Conservation (phyloP, 371 early-diverging fungal species). For the Rhizopus delemar region DNA sequence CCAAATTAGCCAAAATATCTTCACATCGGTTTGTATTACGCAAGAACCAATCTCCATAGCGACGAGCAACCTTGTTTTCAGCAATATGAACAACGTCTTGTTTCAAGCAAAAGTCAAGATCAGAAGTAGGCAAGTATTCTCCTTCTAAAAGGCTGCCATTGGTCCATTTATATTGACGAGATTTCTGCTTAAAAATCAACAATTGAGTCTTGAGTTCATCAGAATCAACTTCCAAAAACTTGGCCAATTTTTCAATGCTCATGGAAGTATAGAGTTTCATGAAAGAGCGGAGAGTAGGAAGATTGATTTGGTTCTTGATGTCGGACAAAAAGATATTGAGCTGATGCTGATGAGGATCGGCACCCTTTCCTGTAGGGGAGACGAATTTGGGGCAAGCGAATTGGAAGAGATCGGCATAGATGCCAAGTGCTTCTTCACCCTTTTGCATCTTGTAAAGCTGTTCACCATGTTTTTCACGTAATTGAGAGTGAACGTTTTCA, state of each 20-base stretch:
- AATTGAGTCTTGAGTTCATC: constrained; percentile 83
- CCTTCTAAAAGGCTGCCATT: constrained; percentile 76
- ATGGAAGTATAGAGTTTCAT: constrained; percentile 93
- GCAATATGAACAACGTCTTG: constrained; percentile 92
- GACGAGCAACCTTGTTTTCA: constrained; percentile 89
- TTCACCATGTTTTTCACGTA: constrained; percentile 93
- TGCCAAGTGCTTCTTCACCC: constrained; percentile 77
- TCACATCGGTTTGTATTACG: constrained; percentile 88
- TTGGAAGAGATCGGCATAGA: constrained; percentile 87
- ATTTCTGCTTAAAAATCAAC: constrained; percentile 90
- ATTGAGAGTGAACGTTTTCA: constrained; percentile 82
- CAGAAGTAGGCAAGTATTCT: constrained; percentile 76
- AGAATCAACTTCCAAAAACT: constrained; percentile 81
- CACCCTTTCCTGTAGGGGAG: constrained; percentile 68
- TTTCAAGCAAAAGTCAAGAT: constrained; percentile 91
- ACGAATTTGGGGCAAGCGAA: constrained; percentile 96
- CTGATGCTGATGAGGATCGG: constrained; percentile 77
- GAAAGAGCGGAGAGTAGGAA: constrained; percentile 90
- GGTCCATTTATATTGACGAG: constrained; percentile 85
- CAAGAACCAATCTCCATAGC: constrained; percentile 94
- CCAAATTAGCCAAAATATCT: constrained; percentile 59
- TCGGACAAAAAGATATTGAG: constrained; percentile 83
- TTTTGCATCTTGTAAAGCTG: constrained; percentile 86
- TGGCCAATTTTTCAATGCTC: constrained; percentile 85
- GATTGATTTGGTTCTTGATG: constrained; percentile 80